phyloP scores from a whole-genome alignment of 345 rosid species.

The Dipteronia dyeriana region DNA sequence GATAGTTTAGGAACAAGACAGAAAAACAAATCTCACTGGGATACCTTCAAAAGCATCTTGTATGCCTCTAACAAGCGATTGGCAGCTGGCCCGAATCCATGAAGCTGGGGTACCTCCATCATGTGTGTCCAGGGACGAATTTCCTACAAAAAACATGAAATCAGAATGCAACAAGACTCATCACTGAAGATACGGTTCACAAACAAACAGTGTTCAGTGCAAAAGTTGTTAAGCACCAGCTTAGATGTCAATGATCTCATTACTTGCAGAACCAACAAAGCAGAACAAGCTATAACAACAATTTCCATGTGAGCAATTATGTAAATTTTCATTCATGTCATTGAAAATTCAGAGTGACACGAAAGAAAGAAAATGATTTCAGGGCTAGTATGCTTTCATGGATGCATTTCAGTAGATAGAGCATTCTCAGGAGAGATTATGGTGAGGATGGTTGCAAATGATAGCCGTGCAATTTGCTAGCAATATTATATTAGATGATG shows the following conservation, averaged over 20 bases:
- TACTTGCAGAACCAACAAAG: neutral
- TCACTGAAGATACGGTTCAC: neutral
- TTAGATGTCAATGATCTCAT: neutral
- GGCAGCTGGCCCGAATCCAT: conserved; percentile 99
- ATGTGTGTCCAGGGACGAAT: conserved; percentile 99
- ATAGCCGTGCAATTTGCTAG: neutral
- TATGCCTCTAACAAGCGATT: conserved; percentile 96
- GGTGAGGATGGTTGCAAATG: neutral
- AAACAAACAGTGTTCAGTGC: neutral
- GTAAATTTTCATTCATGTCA: neutral
- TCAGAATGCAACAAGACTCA: conserved; percentile 2
- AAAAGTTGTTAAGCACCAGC: neutral
- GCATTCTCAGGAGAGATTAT: neutral
- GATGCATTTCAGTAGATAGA: neutral
- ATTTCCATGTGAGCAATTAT: neutral
- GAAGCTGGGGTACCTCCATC: conserved; percentile 99
- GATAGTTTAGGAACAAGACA: neutral
- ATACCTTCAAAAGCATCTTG: conserved; percentile 95
- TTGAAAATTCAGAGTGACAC: neutral
- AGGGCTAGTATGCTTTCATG: neutral
- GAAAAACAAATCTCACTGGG: neutral
- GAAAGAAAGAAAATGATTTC: neutral
- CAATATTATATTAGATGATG: neutral
- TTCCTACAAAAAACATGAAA: conserved; percentile 47
- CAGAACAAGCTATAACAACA: neutral